phyloP scores from a whole-genome alignment of 345 rosid species.

The Brassica cretica region DNA sequence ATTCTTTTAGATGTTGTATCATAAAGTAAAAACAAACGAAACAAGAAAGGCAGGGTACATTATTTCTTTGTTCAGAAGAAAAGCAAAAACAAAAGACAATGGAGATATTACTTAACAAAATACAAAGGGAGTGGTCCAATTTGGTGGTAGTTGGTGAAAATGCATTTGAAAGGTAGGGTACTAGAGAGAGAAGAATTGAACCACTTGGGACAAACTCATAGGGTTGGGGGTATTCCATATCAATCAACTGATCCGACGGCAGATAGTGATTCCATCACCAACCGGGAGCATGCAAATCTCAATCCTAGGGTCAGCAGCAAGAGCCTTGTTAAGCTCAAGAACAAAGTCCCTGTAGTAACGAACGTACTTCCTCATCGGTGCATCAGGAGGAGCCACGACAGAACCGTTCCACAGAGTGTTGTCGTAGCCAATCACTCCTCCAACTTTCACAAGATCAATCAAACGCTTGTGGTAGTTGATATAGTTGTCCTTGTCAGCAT shows the following conservation, averaged over 20 bases:
- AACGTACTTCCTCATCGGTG: constrained; percentile 79
- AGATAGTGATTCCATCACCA: constrained; percentile 94
- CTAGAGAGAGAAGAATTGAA: not conserved
- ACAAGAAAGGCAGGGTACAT: not conserved
- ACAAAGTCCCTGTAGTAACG: constrained; percentile 88
- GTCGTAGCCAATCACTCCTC: constrained; percentile 94
- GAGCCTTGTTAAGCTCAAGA: constrained; percentile 92
- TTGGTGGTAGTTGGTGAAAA: not conserved
- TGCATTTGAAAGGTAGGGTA: not conserved
- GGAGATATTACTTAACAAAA: constrained; percentile 26
- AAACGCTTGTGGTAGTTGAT: constrained; percentile 83
- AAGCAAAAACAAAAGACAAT: constrained; percentile 14
- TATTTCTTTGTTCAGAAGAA: constrained; percentile 33
- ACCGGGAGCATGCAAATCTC: constrained; percentile 97
- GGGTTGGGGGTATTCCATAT: not conserved
- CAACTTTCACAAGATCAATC: constrained; percentile 79
- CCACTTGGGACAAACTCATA: not conserved
- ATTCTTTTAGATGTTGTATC: not conserved
- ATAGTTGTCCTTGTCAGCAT: constrained; percentile 98
- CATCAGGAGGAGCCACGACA: constrained; percentile 84
- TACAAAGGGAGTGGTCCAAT: constrained; percentile 8
- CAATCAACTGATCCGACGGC: constrained; percentile 76
- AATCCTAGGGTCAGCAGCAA: constrained; percentile 91
- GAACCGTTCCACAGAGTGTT: constrained; percentile 98
- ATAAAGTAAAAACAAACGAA: not conserved